These are phyloP conservation scores for Plasmodium vivax DNA, from an alignment of 169 alveolate species.

Conservation along the genomic window DNA sequence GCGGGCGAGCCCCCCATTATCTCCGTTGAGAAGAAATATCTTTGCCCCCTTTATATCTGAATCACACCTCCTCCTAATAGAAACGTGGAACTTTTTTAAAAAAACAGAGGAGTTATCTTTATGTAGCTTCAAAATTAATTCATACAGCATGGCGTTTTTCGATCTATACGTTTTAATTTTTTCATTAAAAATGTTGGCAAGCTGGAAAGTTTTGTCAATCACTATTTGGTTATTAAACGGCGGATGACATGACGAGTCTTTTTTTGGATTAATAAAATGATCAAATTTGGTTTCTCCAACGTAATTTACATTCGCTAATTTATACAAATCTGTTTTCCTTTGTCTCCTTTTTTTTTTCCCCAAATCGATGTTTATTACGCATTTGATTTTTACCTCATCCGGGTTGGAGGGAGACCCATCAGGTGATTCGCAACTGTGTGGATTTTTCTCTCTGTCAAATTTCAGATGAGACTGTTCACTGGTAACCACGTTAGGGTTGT, in stretches of 20 bases:
- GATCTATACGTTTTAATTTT: constrained; percentile 70
- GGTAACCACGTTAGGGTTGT: neutral
- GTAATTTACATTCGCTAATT: constrained; percentile 28
- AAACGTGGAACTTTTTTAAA: constrained; percentile 35
- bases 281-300: constrained; percentile 32
- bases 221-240: constrained; percentile 48
- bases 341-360: constrained; percentile 7
- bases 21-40: constrained; percentile 12
- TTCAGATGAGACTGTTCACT: neutral
- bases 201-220: constrained; percentile 38
- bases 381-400: constrained; percentile 10
- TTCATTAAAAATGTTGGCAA: constrained; percentile 62
- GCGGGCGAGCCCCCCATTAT: neutral
- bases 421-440: neutral
- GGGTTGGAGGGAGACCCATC: neutral
- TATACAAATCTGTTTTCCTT: constrained; percentile 45
- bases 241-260: neutral
- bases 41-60: constrained; percentile 39
- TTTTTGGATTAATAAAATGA: constrained; percentile 42
- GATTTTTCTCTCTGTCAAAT: neutral
- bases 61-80: constrained; percentile 17
- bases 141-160: constrained; percentile 40
- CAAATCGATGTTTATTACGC: constrained; percentile 31
- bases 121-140: constrained; percentile 58
- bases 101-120: constrained; percentile 51